Conservation (phyloP, 371 early-diverging fungal species). For the Rhizopus arrhizus region DNA sequence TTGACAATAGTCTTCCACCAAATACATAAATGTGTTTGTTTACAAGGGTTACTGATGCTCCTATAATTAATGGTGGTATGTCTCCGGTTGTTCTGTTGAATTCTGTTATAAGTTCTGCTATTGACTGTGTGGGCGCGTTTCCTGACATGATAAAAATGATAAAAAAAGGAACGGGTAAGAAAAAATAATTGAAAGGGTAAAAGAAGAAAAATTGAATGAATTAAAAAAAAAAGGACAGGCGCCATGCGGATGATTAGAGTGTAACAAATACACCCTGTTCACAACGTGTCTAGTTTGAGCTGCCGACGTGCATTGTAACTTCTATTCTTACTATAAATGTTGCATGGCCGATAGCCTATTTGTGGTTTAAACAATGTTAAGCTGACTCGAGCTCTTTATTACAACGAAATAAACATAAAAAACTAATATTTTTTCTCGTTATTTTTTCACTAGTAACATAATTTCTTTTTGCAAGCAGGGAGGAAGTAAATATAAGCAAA, state of each 20-base stretch:
- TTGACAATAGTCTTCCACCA: slow-evolving; percentile 65
- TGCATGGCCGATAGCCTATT: no score
- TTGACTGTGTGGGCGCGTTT: slow-evolving; percentile 31
- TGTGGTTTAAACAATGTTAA: no score
- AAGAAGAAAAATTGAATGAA: neutral
- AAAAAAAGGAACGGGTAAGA: neutral
- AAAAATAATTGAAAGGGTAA: neutral
- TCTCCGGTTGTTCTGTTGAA: slow-evolving; percentile 44
- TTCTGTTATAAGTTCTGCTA: slow-evolving; percentile 43
- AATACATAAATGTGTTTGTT: slow-evolving; percentile 63
- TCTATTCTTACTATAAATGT: no score
- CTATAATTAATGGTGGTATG: slow-evolving; percentile 70
- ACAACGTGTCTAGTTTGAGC: neutral
- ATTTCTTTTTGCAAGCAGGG: no score
- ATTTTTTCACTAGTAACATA: no score
- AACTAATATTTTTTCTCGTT: no score
- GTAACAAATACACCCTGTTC: neutral
- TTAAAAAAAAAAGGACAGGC: neutral
- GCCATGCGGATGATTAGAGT: slow-evolving; percentile 1
- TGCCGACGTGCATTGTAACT: neutral
- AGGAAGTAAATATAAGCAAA: no score
- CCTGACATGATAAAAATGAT: neutral
- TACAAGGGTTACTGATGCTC: slow-evolving; percentile 63
- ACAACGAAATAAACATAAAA: no score
- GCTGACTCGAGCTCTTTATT: no score